These are phyloP conservation scores for Cladosporium phlei DNA, from an alignment of 2,329 filamentous ascomycete species.

Conservation along the genomic window DNA sequence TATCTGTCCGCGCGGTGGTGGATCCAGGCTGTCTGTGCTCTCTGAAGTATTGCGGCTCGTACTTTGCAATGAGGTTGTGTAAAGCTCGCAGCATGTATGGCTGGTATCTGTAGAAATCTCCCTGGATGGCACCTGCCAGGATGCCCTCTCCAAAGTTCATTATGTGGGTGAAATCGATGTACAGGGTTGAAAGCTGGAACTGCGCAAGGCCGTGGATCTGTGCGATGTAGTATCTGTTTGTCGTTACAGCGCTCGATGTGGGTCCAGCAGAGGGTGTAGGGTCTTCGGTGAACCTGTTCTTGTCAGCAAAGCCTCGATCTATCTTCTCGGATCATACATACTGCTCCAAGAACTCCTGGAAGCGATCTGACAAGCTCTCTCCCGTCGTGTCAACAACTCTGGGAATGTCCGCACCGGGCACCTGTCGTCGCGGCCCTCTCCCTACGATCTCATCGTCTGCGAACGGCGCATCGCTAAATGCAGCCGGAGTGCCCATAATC, in stretches of 20 bases:
- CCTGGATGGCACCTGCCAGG: slow-evolving; percentile 78
- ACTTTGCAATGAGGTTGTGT: slow-evolving; percentile 89
- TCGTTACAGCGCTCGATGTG: slow-evolving; percentile 65
- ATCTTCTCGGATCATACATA: slow-evolving; percentile 36
- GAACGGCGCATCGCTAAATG: slow-evolving; percentile 55
- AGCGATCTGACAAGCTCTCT: slow-evolving; percentile 67
- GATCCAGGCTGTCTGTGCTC: slow-evolving; percentile 81
- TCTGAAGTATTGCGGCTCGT: slow-evolving; percentile 90
- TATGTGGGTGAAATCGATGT: slow-evolving; percentile 83
- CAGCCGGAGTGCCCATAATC: slow-evolving; percentile 44
- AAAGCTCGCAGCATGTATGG: slow-evolving; percentile 85
- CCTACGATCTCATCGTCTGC: slow-evolving; percentile 60
- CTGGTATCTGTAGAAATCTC: slow-evolving; percentile 90
- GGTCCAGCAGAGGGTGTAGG: slow-evolving; percentile 59
- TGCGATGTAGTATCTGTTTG: slow-evolving; percentile 78
- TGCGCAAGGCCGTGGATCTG: slow-evolving; percentile 74
- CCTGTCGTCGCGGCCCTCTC: slow-evolving; percentile 42
- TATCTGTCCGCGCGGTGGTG: slow-evolving; percentile 61
- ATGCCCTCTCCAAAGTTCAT: slow-evolving; percentile 70
- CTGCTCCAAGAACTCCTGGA: slow-evolving; percentile 76
- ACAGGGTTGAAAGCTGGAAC: slow-evolving; percentile 76
- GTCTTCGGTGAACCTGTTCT: slow-evolving; percentile 60
- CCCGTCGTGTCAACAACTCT: slow-evolving; percentile 73
- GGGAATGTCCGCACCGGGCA: slow-evolving; percentile 57
- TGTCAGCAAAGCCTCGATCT: background rate